Evolutionary conservation across 169 alveolate species (phyloP), one percentile per base, ranked within the genome.

Genomic region (Plasmodium billcollinsi): DNA sequence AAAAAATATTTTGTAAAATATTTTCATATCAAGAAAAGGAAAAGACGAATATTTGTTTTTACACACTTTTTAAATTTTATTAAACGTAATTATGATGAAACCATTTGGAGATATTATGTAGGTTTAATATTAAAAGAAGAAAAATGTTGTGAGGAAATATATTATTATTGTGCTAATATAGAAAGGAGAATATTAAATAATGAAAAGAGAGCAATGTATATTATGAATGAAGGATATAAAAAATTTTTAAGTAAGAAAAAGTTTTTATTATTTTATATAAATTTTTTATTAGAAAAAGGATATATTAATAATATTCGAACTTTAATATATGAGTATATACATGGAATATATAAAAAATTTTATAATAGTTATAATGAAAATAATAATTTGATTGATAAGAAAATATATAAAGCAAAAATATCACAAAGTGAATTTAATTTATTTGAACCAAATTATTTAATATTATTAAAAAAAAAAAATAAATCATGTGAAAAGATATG

Each of bases 61-160:
- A 63, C 59, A 1, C 91, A 83, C 43, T 83, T 83, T 47, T 58
- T 83, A 83, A 83, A 83, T 26, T 83, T 83, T 69, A 63, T 83
- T 83, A 83, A 69, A 43, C 69, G 91, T 50, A 83, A 83, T 69
- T 83, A 83, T 61, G 91, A 83, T 83, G 91, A 83, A 69, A 69
- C 83, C 1, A 67, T 83, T 15, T 83, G 91, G 91, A 83, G 91
- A 49, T 83, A 83, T 72, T 83, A 83, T 66, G 76, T 73, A 3
- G 74, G 73, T 12, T 56, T 83, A 39, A 72, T 83, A 29, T 45
- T 83, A 45, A 83, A 62, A 61, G 85, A 83, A 50, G 69, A 83
- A 49, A 69, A 52, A 73, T 83, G 91, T 39, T 69, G 73, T 21
- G 80, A 67, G 18, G 54, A 83, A 47, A 61, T 83, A 49, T 83